These are phyloP conservation scores for Coleophoma cylindrospora DNA, from an alignment of 2,329 filamentous ascomycete species.

Conservation along the genomic window DNA sequence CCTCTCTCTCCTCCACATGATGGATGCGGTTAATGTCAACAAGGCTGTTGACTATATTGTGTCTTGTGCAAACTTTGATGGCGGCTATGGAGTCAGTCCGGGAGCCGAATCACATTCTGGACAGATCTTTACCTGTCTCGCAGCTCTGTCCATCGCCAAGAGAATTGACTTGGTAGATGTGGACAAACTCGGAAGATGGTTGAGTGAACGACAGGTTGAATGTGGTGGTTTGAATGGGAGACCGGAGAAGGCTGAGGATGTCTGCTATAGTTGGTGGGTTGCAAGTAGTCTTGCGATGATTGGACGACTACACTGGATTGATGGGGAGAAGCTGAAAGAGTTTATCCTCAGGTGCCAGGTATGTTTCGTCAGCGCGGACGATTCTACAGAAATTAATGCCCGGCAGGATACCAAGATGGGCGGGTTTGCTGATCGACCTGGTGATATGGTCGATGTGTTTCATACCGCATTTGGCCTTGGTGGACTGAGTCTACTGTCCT, in stretches of 20 bases:
- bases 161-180: slow-evolving; percentile 77
- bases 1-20: slow-evolving; percentile 73
- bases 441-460: slow-evolving; percentile 95
- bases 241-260: slow-evolving; percentile 92
- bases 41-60: slow-evolving; percentile 76
- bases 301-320: slow-evolving; percentile 85
- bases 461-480: slow-evolving; percentile 89
- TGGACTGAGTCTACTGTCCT: slow-evolving; percentile 78
- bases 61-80: slow-evolving; percentile 88
- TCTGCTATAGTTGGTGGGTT: slow-evolving; percentile 99
- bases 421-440: slow-evolving; percentile 85
- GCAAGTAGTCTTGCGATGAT: slow-evolving; percentile 89
- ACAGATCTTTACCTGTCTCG: slow-evolving; percentile 93
- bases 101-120: slow-evolving; percentile 93
- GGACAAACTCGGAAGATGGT: slow-evolving; percentile 80
- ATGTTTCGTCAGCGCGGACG: not conserved
- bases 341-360: slow-evolving; percentile 88
- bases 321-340: slow-evolving; percentile 67
- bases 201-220: slow-evolving; percentile 86
- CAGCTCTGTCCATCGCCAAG: slow-evolving; percentile 76
- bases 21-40: slow-evolving; percentile 70
- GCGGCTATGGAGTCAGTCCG: slow-evolving; percentile 84
- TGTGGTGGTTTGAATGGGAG: slow-evolving; percentile 88
- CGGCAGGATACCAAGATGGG: slow-evolving; percentile 77
- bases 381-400: no score